These are phyloP conservation scores for Trichoderma sp. DNA, from an alignment of 2,329 filamentous ascomycete species.

Conservation along the genomic window DNA sequence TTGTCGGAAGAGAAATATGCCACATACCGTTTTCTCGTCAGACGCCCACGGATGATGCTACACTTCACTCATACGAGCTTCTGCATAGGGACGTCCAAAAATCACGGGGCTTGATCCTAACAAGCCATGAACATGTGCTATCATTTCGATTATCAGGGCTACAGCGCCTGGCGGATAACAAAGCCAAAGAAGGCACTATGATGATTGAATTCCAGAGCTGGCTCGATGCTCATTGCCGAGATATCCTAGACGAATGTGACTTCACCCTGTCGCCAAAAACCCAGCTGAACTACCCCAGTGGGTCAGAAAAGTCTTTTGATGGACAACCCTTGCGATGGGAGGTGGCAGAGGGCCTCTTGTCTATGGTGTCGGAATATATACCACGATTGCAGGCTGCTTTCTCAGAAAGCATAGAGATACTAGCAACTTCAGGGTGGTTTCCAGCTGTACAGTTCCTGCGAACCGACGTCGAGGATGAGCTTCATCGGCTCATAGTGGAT, in stretches of 20 bases:
- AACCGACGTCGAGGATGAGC: constrained; percentile 42
- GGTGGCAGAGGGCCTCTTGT: constrained; percentile 40
- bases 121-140: constrained; percentile 61
- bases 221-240: constrained; percentile 9
- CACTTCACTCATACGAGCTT: constrained; percentile 16
- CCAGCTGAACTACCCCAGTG: constrained; percentile 56
- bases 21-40: constrained; percentile 58
- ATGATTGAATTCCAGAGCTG: constrained; percentile 16
- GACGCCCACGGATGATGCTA: constrained; percentile 24
- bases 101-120: constrained; percentile 52
- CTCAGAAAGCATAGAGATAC: constrained; percentile 46
- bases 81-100: constrained; percentile 40
- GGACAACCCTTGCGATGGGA: constrained; percentile 53
- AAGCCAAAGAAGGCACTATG: constrained; percentile 23
- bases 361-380: constrained; percentile 39
- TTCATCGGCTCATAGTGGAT: constrained; percentile 38
- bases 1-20: constrained; percentile 50
- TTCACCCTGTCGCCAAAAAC: constrained; percentile 51
- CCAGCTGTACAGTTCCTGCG: constrained; percentile 57
- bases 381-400: constrained; percentile 37
- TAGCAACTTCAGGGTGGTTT: constrained; percentile 42
- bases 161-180: constrained; percentile 51
- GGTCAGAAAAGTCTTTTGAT: constrained; percentile 47
- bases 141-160: constrained; percentile 62
- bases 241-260: constrained; percentile 16